Evolutionary conservation across 306 rosid species (phyloP), one percentile per base, ranked within the genome.

Genomic region (Rosa lucieae): DNA sequence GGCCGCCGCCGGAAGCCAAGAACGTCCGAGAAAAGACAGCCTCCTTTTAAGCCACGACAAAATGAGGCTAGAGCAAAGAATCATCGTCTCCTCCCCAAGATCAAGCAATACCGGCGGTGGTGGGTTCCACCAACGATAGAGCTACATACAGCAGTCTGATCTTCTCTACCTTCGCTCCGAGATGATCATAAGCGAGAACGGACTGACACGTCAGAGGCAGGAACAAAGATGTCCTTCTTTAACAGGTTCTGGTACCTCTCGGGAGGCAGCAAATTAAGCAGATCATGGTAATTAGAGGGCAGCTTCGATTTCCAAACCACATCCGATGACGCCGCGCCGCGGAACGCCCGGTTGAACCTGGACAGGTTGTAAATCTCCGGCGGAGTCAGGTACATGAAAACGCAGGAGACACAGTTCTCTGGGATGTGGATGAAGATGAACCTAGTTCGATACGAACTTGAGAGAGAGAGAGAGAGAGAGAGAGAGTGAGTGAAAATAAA

Each of bases 361-460:
- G 99, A 97, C 12, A 94, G 81, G 72, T 91, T 94, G 83, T 97
- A 94, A 73, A 91, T 94, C 89, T 94, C 95, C 52, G 92, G 99
- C 62, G 99, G 97, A 72, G 95, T 83, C 29, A 94, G 89, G 70
- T 92, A 82, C 14, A 91, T 80, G 71, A 94, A 92, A 13, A 92
- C 97, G 76, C 98, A 89, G 18, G 98, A 97, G 61, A 94, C 97
- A 66, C 97, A 94, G 78, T 78, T 77, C 86, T 94, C 99, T 42
- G 97, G 97, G 44, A 94, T 94, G 85, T 94, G 29, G 29, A 26
- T 26, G 29, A 26, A 26, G 29, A 26, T 26, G 29, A 26, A 26
- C 29, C 29, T 1, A 26, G 29, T 26, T 26, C 29, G 29, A 26
- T 26, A 26, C 29, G 29, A 26, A 26, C 29, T 26, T 26, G 29